A percentile compares a stretch with the other conserved stretches of the same genome.
phyloP scores from a whole-genome alignment of 441 rosid species.

The Pelargonium citronellum region DNA sequence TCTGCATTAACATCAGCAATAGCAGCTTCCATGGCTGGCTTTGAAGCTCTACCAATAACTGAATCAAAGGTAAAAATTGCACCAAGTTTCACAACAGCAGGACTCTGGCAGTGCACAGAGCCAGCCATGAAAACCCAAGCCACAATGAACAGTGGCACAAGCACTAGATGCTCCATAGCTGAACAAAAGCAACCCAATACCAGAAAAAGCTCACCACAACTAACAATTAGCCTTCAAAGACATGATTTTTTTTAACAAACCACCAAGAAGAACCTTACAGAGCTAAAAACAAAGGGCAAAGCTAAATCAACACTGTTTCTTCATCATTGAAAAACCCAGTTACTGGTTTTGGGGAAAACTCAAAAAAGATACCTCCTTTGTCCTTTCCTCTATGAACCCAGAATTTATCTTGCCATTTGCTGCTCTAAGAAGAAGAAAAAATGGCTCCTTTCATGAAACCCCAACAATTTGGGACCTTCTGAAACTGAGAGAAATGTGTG shows the following conservation, averaged over 20 bases:
- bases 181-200: slow-evolving; percentile 4
- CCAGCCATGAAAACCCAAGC: slow-evolving; percentile 30
- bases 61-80: slow-evolving; percentile 64
- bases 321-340: not conserved
- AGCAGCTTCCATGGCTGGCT: slow-evolving; percentile 63
- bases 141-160: slow-evolving; percentile 13
- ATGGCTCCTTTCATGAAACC: not conserved
- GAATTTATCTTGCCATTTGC: not conserved
- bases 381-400: not conserved
- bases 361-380: not conserved
- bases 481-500: not conserved
- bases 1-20: slow-evolving; percentile 54
- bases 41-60: slow-evolving; percentile 73
- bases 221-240: not conserved
- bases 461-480: not conserved
- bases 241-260: too few relatives aligned
- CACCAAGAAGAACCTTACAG: too few relatives aligned
- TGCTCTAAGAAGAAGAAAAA: not conserved
- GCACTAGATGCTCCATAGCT: slow-evolving; percentile 16
- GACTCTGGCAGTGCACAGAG: slow-evolving; percentile 43
- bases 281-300: not conserved
- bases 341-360: not conserved
- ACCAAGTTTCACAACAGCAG: slow-evolving; percentile 53
- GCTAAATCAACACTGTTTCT: not conserved
- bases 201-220: not conserved